These are phyloP conservation scores for Raffaelea arxii DNA, from an alignment of 2,329 filamentous ascomycete species.

Conservation along the genomic window DNA sequence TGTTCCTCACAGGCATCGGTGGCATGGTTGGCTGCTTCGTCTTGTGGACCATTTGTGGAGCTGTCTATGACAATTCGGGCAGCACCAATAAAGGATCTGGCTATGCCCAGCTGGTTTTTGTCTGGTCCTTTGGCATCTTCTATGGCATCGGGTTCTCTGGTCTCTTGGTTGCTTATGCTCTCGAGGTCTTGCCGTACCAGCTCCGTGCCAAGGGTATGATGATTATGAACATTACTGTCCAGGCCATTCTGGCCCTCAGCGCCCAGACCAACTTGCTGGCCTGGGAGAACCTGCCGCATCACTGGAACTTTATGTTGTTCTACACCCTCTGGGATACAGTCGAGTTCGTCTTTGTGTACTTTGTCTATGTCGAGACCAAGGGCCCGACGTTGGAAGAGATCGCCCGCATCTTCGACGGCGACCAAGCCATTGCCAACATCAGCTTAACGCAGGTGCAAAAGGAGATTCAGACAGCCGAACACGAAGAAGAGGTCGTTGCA, in stretches of 20 bases:
- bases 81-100: conserved; percentile 34
- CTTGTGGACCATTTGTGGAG: conserved; percentile 42
- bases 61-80: conserved; percentile 36
- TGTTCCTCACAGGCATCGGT: conserved; percentile 42
- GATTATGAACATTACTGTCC: conserved; percentile 13
- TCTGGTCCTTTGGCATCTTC: conserved; percentile 50
- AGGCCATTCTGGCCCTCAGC: conserved; percentile 12
- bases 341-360: conserved; percentile 53
- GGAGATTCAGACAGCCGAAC: conserved; percentile 26
- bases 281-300: conserved; percentile 46
- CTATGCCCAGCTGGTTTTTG: conserved; percentile 45
- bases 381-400: conserved; percentile 63
- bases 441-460: conserved; percentile 47
- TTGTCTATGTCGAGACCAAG: conserved; percentile 61
- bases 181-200: conserved; percentile 49
- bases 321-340: conserved; percentile 54
- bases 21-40: conserved; percentile 35
- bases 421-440: conserved; percentile 45
- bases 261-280: conserved; percentile 55
- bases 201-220: conserved; percentile 41
- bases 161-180: conserved; percentile 45
- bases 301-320: conserved; percentile 59
- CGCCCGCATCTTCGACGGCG: conserved; percentile 61
- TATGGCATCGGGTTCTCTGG: conserved; percentile 53
- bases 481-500: background rate